phyloP scores from a whole-genome alignment of 192 early-diverging fungal genomes.

The Kappamyces sp. region DNA sequence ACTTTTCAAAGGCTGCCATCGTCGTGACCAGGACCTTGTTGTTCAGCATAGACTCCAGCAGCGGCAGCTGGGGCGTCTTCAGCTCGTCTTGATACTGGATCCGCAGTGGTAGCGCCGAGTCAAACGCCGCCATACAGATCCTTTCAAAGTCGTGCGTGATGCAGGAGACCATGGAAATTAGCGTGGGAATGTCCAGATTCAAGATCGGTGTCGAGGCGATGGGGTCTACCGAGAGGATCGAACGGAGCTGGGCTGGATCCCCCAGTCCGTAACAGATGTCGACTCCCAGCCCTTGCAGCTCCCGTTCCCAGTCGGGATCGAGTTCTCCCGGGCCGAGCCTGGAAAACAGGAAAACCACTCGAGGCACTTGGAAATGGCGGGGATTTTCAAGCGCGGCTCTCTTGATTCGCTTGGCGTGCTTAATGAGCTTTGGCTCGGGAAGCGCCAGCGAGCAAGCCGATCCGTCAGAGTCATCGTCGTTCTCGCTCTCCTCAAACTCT shows the following conservation, averaged over 20 bases:
- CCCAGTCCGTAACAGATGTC: constrained; percentile 16
- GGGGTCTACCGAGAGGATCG: background rate
- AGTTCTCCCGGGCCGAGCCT: constrained; percentile 12
- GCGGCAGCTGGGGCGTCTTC: constrained; percentile 19
- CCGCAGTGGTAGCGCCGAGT: constrained; percentile 23
- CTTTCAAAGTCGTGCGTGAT: constrained; percentile 17
- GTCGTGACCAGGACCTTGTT: constrained; percentile 25
- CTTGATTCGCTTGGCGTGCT: constrained; percentile 28
- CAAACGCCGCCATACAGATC: constrained; percentile 31
- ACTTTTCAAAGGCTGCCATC: constrained; percentile 26
- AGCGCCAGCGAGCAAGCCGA: background rate
- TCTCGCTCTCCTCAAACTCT: constrained; percentile 24
- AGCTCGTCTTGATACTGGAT: constrained; percentile 28
- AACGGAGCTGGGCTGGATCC: background rate
- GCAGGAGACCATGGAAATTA: constrained; percentile 30
- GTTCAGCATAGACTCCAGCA: constrained; percentile 10
- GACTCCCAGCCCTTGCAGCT: constrained; percentile 21
- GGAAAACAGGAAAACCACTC: constrained; percentile 36
- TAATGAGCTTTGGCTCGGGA: constrained; percentile 19
- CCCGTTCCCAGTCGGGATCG: background rate
- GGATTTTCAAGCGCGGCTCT: constrained; percentile 31
- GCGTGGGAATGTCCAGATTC: constrained; percentile 42
- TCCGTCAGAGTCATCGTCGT: constrained; percentile 17
- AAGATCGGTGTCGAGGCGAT: constrained; percentile 20
- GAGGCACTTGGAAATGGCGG: constrained; percentile 29